Percentiles rank a stretch among this genome's conserved stretches.
Conservation (phyloP, 768 basidiomycete genomes). For the Naganishia vaughanmartiniae region DNA sequence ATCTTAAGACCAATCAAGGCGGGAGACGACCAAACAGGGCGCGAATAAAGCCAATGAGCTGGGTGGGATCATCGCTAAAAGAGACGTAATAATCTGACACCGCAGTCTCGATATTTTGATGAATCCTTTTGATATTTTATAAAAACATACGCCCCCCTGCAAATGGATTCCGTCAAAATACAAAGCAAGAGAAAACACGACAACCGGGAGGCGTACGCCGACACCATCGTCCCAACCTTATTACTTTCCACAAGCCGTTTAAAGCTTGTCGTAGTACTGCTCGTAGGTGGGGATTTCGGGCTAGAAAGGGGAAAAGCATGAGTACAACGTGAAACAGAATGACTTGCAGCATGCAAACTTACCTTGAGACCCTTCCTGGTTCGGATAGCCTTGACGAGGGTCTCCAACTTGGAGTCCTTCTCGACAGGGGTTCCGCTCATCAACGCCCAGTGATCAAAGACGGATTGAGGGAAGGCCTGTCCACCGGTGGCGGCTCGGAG, state of each 20-base stretch:
- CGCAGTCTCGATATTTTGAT: neutral
- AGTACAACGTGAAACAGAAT: neutral
- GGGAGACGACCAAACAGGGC: too few relatives aligned
- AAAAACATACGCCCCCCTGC: conserved; percentile 17
- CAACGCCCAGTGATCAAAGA: conserved; percentile 91
- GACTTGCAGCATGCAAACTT: conserved; percentile 31
- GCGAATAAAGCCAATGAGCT: too few relatives aligned
- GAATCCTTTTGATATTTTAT: conserved; percentile 27
- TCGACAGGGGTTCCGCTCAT: conserved; percentile 64
- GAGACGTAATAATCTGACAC: too few relatives aligned
- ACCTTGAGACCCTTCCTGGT: conserved; percentile 94
- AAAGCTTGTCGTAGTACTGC: conserved; percentile 88
- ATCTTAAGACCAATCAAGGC: too few relatives aligned
- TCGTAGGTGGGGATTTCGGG: conserved; percentile 84
- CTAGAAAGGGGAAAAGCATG: conserved; percentile 53
- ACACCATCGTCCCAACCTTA: conserved; percentile 17
- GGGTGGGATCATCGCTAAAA: too few relatives aligned
- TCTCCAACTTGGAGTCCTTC: conserved; percentile 86
- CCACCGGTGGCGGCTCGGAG: conserved; percentile 87
- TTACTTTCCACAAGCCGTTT: conserved; percentile 28
- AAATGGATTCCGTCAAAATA: conserved; percentile 25
- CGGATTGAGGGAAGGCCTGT: conserved; percentile 96
- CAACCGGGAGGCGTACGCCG: conserved; percentile 22
- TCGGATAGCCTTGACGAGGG: conserved; percentile 76
- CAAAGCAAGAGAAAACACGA: conserved; percentile 26